Base-by-base conservation (phyloP, 139 green algal genomes). In the Volvox africanus region DNA sequence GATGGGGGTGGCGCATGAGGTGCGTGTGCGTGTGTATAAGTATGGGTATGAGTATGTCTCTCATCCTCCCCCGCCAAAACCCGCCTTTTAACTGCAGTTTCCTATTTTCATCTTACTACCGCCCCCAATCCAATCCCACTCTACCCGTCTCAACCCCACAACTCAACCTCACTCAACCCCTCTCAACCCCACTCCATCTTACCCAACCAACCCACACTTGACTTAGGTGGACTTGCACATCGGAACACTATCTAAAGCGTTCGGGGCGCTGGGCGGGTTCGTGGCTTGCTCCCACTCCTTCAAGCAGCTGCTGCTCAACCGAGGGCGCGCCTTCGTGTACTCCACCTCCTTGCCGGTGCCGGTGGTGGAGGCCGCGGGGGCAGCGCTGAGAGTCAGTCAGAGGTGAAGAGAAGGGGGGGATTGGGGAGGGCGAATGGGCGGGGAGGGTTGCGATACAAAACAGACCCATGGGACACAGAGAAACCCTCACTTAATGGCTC, bases 201-300 rank as follows among this genome's bases (percentile, higher is more conserved):
- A 18, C 79, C 79, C 37, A 33, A 71, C 44, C 79, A 73, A 36
- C 82, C 17, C 50, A n/a, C n/a, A n/a, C 71, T 28, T 18, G 62
- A 50, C 14, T 11, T 76, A 97, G 36, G 96, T 99, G 24, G 97
- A 99, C 88, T 30, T 99, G 6, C 95, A 98, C 68, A 92, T 99
- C 12, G 98, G 98, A 86, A 99, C 98, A 5, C 96, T 99, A 5
- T 98, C 94, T 94, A 99, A 99, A 86, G 98, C 98, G 0, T 93
- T 98, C 79, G 98, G 98, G 16, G 92, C 92, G 26, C 92, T 96
- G 37, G 98, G 98, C 22, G 98, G 98, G 33, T 99, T 99, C 94
- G 96, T 97, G 44, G 96, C 96, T 5, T 97, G 94, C 91, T 96
- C 88, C 80, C 18, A 21, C 19, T 33, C n/a, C 19, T 30, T 80